Conservation (phyloP, 169 alveolate genomes). For the Plasmodium gaboni region DNA sequence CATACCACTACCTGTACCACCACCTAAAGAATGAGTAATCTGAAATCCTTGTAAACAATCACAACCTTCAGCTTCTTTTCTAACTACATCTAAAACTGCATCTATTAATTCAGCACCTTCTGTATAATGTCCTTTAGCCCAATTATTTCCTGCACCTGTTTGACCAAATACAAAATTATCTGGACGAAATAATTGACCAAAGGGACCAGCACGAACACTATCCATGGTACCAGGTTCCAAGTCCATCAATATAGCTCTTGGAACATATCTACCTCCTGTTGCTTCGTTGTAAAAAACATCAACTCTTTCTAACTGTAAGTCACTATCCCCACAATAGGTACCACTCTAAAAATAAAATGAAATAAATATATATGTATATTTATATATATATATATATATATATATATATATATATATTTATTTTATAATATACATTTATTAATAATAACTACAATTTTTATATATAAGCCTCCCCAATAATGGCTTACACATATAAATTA, state of each 20-base stretch:
- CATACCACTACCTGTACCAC: conserved; percentile 99
- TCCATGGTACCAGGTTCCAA: conserved; percentile 99
- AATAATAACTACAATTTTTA: background rate
- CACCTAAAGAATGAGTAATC: conserved; percentile 98
- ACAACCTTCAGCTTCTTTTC: conserved; percentile 99
- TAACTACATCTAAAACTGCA: conserved; percentile 98
- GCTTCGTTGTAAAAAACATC: conserved; percentile 98
- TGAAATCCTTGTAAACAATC: conserved; percentile 99
- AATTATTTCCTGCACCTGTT: conserved; percentile 99
- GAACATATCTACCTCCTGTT: conserved; percentile 98
- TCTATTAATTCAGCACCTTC: conserved; percentile 99
- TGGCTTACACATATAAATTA: no score
- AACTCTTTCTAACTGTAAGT: conserved; percentile 96
- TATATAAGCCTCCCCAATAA: no score
- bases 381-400: background rate
- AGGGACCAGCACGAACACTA: conserved; percentile 98
- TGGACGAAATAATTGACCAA: conserved; percentile 98
- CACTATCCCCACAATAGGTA: conserved; percentile 98
- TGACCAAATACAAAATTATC: conserved; percentile 99
- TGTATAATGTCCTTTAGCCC: conserved; percentile 99
- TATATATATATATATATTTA: background rate
- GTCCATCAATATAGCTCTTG: conserved; percentile 99
- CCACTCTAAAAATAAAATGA: conserved; percentile 88
- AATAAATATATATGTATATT: background rate
- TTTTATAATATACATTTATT: background rate